Percentiles rank a stretch among this genome's conserved stretches.
These are phyloP conservation scores for Flammula alnicola DNA, from an alignment of 1,284 basidiomycete genomes.

Conservation along the genomic window DNA sequence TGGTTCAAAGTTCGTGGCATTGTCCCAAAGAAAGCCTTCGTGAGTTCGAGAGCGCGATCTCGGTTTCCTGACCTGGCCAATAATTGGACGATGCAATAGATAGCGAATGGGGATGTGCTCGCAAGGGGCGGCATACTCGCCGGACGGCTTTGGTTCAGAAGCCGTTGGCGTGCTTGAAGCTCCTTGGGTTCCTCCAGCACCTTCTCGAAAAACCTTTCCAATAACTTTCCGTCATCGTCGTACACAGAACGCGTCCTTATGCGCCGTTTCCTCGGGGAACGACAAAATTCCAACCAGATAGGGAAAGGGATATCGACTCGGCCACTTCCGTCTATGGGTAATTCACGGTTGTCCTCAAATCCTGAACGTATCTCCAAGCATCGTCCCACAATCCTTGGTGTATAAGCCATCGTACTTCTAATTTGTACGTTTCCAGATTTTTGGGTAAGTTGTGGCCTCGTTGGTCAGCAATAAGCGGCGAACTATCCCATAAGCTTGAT, in stretches of 20 bases:
- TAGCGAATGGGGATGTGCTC: constrained; percentile 37
- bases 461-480: constrained; percentile 47
- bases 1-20: constrained; percentile 44
- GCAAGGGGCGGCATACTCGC: constrained; percentile 18
- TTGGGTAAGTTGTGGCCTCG: constrained; percentile 38
- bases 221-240: constrained; percentile 10
- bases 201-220: constrained; percentile 4
- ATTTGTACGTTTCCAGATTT: constrained; percentile 51
- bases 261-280: constrained; percentile 33
- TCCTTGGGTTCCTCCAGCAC: constrained; percentile 2
- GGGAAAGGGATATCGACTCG: constrained; percentile 37
- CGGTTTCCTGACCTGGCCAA: constrained; percentile 40
- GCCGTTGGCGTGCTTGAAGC: constrained; percentile 14
- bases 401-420: constrained; percentile 54
- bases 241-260: constrained; percentile 8
- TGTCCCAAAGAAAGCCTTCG: constrained; percentile 45
- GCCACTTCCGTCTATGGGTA: constrained; percentile 16
- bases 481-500: constrained; percentile 45
- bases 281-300: constrained; percentile 60
- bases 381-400: constrained; percentile 51
- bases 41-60: constrained; percentile 42
- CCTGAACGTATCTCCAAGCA: constrained; percentile 48
- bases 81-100: constrained; percentile 41
- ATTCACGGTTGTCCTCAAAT: constrained; percentile 12
- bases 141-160: constrained; percentile 19